Conservation (phyloP, 306 rosid species). For the Elaeagnus macrophylla region DNA sequence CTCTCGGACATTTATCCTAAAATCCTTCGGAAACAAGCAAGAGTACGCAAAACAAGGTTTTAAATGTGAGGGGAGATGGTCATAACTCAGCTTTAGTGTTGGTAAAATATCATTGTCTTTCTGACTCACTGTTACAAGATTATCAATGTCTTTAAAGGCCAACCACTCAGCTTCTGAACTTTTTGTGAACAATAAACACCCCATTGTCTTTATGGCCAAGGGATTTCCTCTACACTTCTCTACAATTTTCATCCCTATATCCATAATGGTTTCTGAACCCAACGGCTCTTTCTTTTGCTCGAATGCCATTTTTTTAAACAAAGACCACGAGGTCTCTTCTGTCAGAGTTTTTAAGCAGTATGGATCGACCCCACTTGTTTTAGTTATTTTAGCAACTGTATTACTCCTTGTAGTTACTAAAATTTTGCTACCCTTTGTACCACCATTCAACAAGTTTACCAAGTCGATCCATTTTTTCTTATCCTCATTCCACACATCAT, state of each 20-base stretch:
- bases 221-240: conserved; percentile 16
- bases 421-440: conserved; percentile 6
- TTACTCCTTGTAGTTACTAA: neutral
- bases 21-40: conserved; percentile 4
- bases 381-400: neutral
- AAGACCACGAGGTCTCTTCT: neutral
- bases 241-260: conserved; percentile 13
- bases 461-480: neutral
- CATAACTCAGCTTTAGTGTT: neutral
- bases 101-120: neutral
- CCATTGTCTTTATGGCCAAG: neutral
- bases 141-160: conserved; percentile 3
- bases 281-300: neutral
- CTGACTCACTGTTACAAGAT: neutral
- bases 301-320: conserved; percentile 5
- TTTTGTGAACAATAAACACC: neutral
- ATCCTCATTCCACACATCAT: conserved; percentile 3
- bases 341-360: neutral
- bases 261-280: neutral
- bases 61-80: neutral
- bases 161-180: neutral
- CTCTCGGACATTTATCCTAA: too few species aligned
- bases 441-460: neutral
- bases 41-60: conserved; percentile 12
- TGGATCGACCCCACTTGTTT: neutral